Evolutionary conservation across 345 rosid species (phyloP).

Genomic region (Salix purpurea): DNA sequence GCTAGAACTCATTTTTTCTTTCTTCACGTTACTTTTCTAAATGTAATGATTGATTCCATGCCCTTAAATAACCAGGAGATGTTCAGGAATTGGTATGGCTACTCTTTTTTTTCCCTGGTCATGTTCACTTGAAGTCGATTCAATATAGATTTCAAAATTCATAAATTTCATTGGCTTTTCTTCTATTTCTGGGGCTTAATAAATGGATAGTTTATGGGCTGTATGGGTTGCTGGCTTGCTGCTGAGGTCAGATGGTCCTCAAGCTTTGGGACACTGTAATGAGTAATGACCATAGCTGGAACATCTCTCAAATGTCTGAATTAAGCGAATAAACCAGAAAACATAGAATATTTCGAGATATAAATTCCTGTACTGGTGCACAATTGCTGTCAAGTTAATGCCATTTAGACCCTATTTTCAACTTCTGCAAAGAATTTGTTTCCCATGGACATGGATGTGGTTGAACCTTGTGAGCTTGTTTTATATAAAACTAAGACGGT

Average conservation of each 20-base stretch:
- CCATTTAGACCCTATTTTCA: no score
- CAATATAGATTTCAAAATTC: neutral
- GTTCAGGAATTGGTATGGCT: neutral
- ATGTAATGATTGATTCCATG: neutral
- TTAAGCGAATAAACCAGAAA: no score
- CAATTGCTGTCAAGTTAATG: no score
- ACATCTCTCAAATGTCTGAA: no score
- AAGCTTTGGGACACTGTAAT: neutral
- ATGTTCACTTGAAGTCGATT: neutral
- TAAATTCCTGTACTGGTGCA: no score
- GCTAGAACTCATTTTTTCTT: conserved; percentile 9
- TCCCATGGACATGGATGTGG: no score
- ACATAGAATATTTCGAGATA: no score
- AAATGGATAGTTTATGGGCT: neutral
- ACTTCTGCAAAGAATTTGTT: no score
- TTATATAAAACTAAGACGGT: no score
- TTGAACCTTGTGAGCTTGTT: no score
- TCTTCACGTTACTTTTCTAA: neutral
- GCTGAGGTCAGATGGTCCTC: neutral
- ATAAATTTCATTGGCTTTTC: neutral
- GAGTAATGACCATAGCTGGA: neutral
- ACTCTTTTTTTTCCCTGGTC: neutral
- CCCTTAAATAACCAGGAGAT: neutral
- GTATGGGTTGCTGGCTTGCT: conserved; percentile 2
- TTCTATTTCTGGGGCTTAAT: neutral